Conservation (phyloP, 805 yeast species). For the Yamadazyma kitorensis region DNA sequence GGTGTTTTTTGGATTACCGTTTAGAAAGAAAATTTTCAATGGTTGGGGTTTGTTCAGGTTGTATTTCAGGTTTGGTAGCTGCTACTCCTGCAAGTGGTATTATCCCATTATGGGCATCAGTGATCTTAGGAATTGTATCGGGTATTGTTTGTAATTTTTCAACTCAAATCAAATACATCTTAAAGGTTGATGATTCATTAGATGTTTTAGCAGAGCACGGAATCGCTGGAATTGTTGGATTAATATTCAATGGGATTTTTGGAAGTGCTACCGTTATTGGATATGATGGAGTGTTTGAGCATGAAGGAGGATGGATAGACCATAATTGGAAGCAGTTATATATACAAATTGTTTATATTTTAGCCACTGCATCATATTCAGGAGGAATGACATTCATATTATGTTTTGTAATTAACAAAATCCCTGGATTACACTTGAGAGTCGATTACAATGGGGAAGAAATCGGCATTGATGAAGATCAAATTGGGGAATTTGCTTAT, state of each 20-base stretch:
- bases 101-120: slow-evolving; percentile 89
- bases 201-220: slow-evolving; percentile 99
- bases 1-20: slow-evolving; percentile 89
- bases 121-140: slow-evolving; percentile 75
- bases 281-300: slow-evolving; percentile 81
- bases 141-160: slow-evolving; percentile 87
- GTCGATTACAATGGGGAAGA: slow-evolving; percentile 84
- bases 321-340: slow-evolving; percentile 90
- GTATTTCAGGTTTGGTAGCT: slow-evolving; percentile 93
- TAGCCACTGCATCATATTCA: slow-evolving; percentile 72
- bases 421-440: slow-evolving; percentile 81
- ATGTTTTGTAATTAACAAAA: slow-evolving; percentile 67
- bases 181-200: slow-evolving; percentile 85
- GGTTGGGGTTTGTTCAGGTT: slow-evolving; percentile 93
- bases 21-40: slow-evolving; percentile 89
- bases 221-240: slow-evolving; percentile 88
- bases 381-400: slow-evolving; percentile 74
- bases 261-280: slow-evolving; percentile 88
- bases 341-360: slow-evolving; percentile 80
- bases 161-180: slow-evolving; percentile 78
- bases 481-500: slow-evolving; percentile 98
- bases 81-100: slow-evolving; percentile 95
- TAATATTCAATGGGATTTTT: slow-evolving; percentile 84
- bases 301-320: slow-evolving; percentile 88
- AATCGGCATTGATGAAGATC: slow-evolving; percentile 91